Base-by-base conservation (phyloP, 2,329 filamentous ascomycete genomes). In the Mollisia scopiformis region DNA sequence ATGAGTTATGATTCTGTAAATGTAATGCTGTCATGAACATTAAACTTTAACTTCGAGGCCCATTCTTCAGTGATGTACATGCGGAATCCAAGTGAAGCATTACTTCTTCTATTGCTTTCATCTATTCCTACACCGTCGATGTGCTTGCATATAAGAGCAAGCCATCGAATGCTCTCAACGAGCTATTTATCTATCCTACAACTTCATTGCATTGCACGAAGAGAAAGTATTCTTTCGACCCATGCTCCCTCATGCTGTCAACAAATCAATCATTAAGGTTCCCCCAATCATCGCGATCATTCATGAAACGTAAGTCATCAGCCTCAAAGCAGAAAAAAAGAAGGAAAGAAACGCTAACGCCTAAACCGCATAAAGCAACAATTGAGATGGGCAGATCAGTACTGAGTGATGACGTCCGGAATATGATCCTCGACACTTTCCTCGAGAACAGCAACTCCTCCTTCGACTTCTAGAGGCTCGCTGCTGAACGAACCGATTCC, bases 391-490 rank as follows among this genome's bases (percentile, higher is more conserved):
- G 23, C 21, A 13, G 28, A 4, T 67, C 47, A 71, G 35, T 61
- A 63, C 41, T 71, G 66, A 7, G 75, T 78, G 39, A 81, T 69
- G 21, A 82, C 64, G 67, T 83, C 80, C 2, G 80, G 74, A 30
- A 78, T 69, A 19, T 80, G 78, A 31, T 77, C 73, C 62, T 79
- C 79, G 16, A 84, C 78, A 46, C 79, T 82, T 69, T 86, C 84
- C 68, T 88, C 84, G 2, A 81, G 80, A 27, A 88, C 70, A 1
- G 84, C 83, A 4, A 87, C 75, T 1, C 84, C 84, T 16, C 80
- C 77, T 3, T 77, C 75, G 1, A 85, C 80, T 30, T 80, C 77
- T 2, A 84, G 69, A 41, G 77, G 75, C 25, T 78, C 75, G 35
- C 75, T 72, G 4, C 75, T 74, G 62, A 78, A 78, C 14, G n/a